phyloP scores from a whole-genome alignment of 179 eudicot species.

The Silene coronaria region DNA sequence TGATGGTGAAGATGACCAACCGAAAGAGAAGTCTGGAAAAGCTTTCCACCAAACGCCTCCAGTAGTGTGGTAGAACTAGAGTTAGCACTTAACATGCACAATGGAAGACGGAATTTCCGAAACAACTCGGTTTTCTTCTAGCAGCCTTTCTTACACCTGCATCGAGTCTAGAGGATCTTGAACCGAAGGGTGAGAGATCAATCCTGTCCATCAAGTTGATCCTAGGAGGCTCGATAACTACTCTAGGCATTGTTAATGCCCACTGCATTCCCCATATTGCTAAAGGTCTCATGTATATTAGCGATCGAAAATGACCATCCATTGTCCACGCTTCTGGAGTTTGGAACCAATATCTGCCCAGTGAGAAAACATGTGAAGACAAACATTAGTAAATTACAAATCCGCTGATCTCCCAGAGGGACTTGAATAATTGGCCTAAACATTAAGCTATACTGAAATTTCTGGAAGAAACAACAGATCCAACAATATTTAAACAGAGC shows the following conservation, averaged over 20 bases:
- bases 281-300: slow-evolving; percentile 94
- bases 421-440: not conserved
- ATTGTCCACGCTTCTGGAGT: slow-evolving; percentile 96
- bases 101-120: slow-evolving; percentile 55
- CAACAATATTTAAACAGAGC: not conserved
- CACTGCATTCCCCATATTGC: slow-evolving; percentile 98
- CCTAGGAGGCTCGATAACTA: slow-evolving; percentile 63
- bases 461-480: not conserved
- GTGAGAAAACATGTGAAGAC: not conserved
- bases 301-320: slow-evolving; percentile 94
- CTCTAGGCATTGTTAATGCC: slow-evolving; percentile 73
- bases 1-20: not conserved
- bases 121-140: slow-evolving; percentile 46
- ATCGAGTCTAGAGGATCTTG: slow-evolving; percentile 36
- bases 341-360: slow-evolving; percentile 78
- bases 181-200: slow-evolving; percentile 33
- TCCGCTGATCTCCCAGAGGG: not conserved
- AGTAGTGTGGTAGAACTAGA: not conserved
- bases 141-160: slow-evolving; percentile 43
- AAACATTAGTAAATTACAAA: not conserved
- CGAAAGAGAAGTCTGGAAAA: not conserved
- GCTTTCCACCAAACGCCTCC: not conserved
- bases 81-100: slow-evolving; percentile 53
- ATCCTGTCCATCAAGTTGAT: slow-evolving; percentile 74
- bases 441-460: not conserved